A percentile compares a stretch with the other conserved stretches of the same genome.
These are phyloP conservation scores for Suillus bovinus DNA, from an alignment of 768 basidiomycete species.

Conservation along the genomic window DNA sequence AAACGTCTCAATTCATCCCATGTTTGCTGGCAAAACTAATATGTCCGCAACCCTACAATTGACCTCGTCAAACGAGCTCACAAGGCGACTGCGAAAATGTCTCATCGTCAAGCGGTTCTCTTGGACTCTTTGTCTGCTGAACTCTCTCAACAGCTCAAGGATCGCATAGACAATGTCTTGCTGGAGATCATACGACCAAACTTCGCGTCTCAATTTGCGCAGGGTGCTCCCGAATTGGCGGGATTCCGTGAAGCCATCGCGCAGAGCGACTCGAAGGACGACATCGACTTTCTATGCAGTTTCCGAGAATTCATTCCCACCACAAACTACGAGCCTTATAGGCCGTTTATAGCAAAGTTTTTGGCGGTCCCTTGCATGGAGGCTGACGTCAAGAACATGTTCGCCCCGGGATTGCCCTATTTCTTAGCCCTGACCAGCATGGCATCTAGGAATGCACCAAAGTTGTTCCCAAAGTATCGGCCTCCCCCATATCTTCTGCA, in stretches of 20 bases:
- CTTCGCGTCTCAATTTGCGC: constrained; percentile 2
- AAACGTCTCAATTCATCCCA: not conserved
- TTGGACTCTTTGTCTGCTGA: constrained; percentile 4
- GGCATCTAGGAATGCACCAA: constrained; percentile 21
- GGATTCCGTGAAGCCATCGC: constrained; percentile 2
- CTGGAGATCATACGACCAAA: constrained; percentile 7
- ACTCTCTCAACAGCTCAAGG: constrained; percentile 3
- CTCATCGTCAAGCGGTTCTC: not conserved
- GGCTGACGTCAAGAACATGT: constrained; percentile 24
- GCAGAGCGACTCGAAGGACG: not conserved
- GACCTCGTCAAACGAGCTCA: not conserved
- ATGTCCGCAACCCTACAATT: not conserved
- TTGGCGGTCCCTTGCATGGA: constrained; percentile 5
- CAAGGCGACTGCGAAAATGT: not conserved
- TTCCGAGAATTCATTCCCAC: constrained; percentile 22
- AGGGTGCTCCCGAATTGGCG: not conserved
- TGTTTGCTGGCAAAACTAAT: not conserved
- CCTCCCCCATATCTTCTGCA: not conserved
- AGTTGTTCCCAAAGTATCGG: constrained; percentile 24
- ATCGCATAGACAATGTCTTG: not conserved
- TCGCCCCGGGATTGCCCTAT: constrained; percentile 23
- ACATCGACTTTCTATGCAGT: not conserved
- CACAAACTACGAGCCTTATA: constrained; percentile 23
- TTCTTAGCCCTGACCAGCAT: constrained; percentile 21
- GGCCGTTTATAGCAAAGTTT: constrained; percentile 21